Conservation (phyloP, 2,329 filamentous ascomycete genomes). For the Xylariales sp. region DNA sequence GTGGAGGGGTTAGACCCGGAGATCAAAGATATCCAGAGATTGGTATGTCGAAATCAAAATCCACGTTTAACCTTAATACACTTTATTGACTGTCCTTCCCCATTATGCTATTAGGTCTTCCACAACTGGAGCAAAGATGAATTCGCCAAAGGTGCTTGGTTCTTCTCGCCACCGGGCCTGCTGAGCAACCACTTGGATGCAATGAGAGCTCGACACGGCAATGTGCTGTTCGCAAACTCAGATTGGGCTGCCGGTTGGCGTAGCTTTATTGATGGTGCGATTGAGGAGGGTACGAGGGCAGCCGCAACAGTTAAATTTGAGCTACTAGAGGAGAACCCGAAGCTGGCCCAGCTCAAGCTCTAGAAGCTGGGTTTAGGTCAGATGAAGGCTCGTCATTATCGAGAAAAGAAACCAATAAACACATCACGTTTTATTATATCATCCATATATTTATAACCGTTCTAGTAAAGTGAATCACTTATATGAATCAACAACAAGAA, state of each 20-base stretch:
- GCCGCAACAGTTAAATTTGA: conserved; percentile 19
- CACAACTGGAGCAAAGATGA: conserved; percentile 45
- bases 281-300: conserved; percentile 37
- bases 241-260: conserved; percentile 47
- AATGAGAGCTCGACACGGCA: conserved; percentile 35
- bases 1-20: conserved; percentile 1
- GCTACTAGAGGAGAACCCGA: no score
- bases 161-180: conserved; percentile 32
- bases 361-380: no score
- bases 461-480: no score
- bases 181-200: conserved; percentile 31
- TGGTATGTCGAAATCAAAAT: background rate
- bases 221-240: conserved; percentile 40
- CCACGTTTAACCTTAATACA: background rate
- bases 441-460: no score
- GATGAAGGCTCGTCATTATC: no score
- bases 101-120: conserved; percentile 28
- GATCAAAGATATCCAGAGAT: background rate
- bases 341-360: no score
- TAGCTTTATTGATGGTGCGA: conserved; percentile 45
- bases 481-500: no score
- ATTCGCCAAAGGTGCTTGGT: conserved; percentile 40
- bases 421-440: no score
- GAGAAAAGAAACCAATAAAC: no score
- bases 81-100: background rate